A percentile compares a stretch with the other conserved stretches of the same genome.
Conservation (phyloP, 2,329 filamentous ascomycete species). For the Neofusicoccum cordaticola region DNA sequence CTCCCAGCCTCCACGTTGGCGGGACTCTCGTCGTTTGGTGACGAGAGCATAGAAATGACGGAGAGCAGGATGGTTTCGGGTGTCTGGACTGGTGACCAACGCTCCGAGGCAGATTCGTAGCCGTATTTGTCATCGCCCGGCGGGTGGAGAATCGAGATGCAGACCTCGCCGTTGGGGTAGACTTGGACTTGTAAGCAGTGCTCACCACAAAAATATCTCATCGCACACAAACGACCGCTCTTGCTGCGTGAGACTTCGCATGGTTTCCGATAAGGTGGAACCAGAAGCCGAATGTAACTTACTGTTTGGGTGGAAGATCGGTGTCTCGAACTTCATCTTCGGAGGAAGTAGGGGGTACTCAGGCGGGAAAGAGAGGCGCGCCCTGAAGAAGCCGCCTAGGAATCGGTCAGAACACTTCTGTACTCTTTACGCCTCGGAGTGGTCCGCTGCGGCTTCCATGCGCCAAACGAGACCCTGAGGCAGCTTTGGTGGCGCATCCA, state of each 20-base stretch:
- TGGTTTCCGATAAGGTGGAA: background rate
- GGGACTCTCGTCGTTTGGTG: slow-evolving; percentile 94
- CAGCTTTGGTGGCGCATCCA: too few relatives aligned
- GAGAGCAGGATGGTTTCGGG: slow-evolving; percentile 97
- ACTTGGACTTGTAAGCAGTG: slow-evolving; percentile 56
- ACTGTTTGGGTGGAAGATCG: slow-evolving; percentile 98
- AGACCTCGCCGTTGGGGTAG: slow-evolving; percentile 87
- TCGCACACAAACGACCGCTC: background rate
- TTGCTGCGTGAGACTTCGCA: background rate
- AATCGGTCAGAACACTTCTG: background rate
- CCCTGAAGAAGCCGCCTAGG: slow-evolving; percentile 85
- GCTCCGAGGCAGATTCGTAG: slow-evolving; percentile 93
- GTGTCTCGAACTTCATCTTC: slow-evolving; percentile 90
- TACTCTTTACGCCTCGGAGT: background rate
- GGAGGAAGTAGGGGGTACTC: slow-evolving; percentile 97
- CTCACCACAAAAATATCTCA: background rate
- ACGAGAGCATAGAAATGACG: slow-evolving; percentile 97
- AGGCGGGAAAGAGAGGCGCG: slow-evolving; percentile 89
- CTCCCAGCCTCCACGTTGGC: slow-evolving; percentile 95
- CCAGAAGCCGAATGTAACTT: slow-evolving; percentile 24
- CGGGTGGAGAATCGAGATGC: slow-evolving; percentile 96
- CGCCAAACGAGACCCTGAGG: background rate
- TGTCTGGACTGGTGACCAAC: slow-evolving; percentile 94
- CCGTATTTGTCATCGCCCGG: slow-evolving; percentile 97
- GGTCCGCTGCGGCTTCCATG: background rate